phyloP scores from a whole-genome alignment of 2,329 filamentous ascomycete genomes.

The Esteya vermicola region DNA sequence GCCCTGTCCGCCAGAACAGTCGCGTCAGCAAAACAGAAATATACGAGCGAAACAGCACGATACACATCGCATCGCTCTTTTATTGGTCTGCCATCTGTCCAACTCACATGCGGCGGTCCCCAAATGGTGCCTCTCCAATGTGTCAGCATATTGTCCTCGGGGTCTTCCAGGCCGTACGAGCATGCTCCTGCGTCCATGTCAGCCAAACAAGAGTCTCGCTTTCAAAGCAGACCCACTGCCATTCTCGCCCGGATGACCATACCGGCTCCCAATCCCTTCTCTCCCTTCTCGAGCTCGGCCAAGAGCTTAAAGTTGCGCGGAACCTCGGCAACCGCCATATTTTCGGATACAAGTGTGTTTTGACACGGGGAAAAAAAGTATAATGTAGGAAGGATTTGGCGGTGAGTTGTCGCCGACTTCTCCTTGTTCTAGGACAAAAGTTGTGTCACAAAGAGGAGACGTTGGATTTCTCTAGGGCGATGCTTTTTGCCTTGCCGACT shows the following conservation, averaged over 20 bases:
- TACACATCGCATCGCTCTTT: too few relatives aligned
- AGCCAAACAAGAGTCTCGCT: too few relatives aligned
- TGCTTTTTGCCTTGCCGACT: not conserved
- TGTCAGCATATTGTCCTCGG: conserved; percentile 90
- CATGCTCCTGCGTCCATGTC: conserved; percentile 59
- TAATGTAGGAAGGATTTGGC: too few relatives aligned
- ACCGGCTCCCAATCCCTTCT: conserved; percentile 92
- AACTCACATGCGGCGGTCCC: conserved; percentile 79
- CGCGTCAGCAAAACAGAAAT: conserved; percentile 1
- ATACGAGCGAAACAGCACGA: not conserved
- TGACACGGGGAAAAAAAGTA: not conserved
- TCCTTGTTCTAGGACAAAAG: too few relatives aligned
- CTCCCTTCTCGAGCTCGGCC: conserved; percentile 96
- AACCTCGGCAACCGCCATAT: conserved; percentile 40
- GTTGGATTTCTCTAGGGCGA: too few relatives aligned
- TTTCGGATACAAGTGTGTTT: not conserved
- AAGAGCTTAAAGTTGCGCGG: conserved; percentile 93
- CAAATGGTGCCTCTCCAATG: conserved; percentile 99
- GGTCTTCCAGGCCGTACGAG: conserved; percentile 89
- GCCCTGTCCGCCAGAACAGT: conserved; percentile 38
- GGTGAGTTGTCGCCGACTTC: too few relatives aligned
- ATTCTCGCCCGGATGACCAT: conserved; percentile 11
- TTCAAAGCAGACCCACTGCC: not conserved
- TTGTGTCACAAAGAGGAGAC: not conserved
- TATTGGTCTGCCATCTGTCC: too few relatives aligned